Evolutionary conservation across 2,329 filamentous ascomycete species (phyloP).

Genomic region (Chrysoporthe austroafricana): DNA sequence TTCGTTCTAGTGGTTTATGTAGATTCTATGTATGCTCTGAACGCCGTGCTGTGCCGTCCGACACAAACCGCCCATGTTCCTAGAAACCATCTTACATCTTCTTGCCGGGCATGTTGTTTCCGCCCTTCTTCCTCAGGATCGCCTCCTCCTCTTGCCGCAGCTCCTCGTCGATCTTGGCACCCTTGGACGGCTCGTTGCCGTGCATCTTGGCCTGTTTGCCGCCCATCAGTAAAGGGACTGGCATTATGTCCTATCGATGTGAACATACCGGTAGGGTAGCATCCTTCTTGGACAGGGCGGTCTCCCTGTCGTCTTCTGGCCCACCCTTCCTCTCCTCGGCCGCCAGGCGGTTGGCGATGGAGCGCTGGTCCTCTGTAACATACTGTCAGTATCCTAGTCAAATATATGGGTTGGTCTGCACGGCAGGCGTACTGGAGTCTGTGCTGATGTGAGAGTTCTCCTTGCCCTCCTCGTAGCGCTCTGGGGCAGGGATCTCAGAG

Average conservation of each 20-base stretch:
- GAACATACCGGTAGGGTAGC: constrained; percentile 59
- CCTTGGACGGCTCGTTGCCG: constrained; percentile 73
- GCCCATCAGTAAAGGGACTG: not conserved
- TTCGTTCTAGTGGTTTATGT: not conserved
- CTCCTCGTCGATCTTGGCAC: constrained; percentile 73
- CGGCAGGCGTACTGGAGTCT: constrained; percentile 67
- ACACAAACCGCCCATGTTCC: not conserved
- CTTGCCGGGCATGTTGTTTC: constrained; percentile 33
- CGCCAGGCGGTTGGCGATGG: constrained; percentile 72
- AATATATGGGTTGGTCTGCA: not conserved
- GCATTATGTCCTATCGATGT: not conserved
- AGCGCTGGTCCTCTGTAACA: constrained; percentile 66
- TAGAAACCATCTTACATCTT: constrained; percentile 38
- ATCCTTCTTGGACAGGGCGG: constrained; percentile 56
- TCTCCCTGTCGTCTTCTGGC: constrained; percentile 50
- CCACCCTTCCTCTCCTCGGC: constrained; percentile 58
- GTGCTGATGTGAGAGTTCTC: constrained; percentile 67
- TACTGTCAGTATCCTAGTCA: not conserved
- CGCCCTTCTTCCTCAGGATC: constrained; percentile 64
- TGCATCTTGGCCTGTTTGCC: constrained; percentile 60
- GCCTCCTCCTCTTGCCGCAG: constrained; percentile 70
- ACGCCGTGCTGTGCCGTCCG: constrained; percentile 20
- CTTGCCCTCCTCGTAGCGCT: constrained; percentile 74
- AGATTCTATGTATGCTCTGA: constrained; percentile 20
- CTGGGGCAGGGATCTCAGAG: constrained; percentile 53